Base-by-base conservation (phyloP, 2,329 filamentous ascomycete genomes). In the Thelonectria blattea region DNA sequence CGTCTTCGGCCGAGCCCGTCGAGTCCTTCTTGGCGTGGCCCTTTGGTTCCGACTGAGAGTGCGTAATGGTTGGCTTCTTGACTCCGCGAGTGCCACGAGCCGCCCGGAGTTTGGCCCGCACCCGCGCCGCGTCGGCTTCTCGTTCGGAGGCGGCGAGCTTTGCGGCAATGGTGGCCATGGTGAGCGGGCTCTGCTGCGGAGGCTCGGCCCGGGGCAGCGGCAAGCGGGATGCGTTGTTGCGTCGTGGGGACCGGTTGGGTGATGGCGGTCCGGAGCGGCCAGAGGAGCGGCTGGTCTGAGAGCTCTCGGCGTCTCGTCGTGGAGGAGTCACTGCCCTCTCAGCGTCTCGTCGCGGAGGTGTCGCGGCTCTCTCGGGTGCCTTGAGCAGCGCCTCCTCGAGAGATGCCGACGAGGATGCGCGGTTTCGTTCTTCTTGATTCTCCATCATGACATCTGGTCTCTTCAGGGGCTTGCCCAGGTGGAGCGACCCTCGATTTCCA, bases 131-230 rank as follows among this genome's bases (percentile, higher is more conserved):
- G 64, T 88, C 85, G 4, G 87, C 87, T 54, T 88, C 85, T 17
- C 84, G 80, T 64, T 89, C 87, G 0, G 86, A 85, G 2, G 87
- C 86, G 1, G 85, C 87, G 0, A 89, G 78, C 72, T 89, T 89
- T 27, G 85, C 85, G 0, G 85, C 83, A 62, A 89, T 89, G 34
- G 78, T 81, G 9, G 85, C 83, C 81, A 88, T 87, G 18, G 83
- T 87, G 3, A 88, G 73, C 0, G 85, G 85, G 27, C 81, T 85
- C 63, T 87, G 85, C 50, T 83, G 81, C 5, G 78, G 75, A 1
- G 77, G 77, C 22, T 78, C 78, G 2, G 74, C 57, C 58, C 76
- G 71, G 46, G 77, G 72, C n/a, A 80, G 65, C 20, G 63, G 71
- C 24, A 67, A 66, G 14, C 64, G 67, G 12, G 67, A 69, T 42